phyloP scores from a whole-genome alignment of 2,329 filamentous ascomycete species.

The Hymenoscyphus linearis region DNA sequence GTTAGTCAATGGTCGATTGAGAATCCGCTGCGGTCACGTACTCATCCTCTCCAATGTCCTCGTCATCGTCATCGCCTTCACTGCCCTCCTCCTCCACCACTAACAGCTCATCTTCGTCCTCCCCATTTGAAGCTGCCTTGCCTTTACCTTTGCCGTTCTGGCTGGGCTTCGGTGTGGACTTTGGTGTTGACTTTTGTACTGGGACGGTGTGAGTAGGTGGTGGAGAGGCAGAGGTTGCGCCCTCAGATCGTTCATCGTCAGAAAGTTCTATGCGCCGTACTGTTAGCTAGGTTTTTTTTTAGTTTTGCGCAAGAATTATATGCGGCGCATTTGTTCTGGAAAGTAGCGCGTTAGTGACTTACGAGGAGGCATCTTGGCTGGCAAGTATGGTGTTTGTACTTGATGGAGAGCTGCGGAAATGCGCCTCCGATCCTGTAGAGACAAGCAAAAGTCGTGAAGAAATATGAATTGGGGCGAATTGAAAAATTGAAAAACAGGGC shows the following conservation, averaged over 20 bases:
- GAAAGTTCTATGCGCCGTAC: slow-evolving; percentile 23
- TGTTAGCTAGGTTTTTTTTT: slow-evolving; percentile 16
- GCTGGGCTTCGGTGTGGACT: neutral
- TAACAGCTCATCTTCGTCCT: slow-evolving; percentile 20
- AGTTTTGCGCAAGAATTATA: neutral
- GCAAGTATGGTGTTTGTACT: neutral
- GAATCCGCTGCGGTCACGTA: slow-evolving; percentile 27
- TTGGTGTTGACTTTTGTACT: slow-evolving; percentile 21
- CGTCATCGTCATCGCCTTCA: slow-evolving; percentile 34
- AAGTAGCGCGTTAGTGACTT: slow-evolving; percentile 18
- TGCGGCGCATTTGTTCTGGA: neutral
- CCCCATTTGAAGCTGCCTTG: slow-evolving; percentile 23
- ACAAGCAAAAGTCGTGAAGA: neutral
- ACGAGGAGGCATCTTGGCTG: slow-evolving; percentile 29
- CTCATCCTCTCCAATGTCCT: slow-evolving; percentile 43
- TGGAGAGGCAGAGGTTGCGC: slow-evolving; percentile 22
- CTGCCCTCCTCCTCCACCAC: slow-evolving; percentile 27
- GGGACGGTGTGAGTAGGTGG: slow-evolving; percentile 1
- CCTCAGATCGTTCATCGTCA: slow-evolving; percentile 31
- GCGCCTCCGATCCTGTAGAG: neutral
- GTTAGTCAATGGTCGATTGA: neutral
- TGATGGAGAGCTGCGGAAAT: neutral
- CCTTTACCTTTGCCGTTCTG: slow-evolving; percentile 17
- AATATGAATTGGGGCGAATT: neutral
- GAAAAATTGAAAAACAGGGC: neutral